Conservation (phyloP, 345 rosid genomes). For the Kernera saxatilis region DNA sequence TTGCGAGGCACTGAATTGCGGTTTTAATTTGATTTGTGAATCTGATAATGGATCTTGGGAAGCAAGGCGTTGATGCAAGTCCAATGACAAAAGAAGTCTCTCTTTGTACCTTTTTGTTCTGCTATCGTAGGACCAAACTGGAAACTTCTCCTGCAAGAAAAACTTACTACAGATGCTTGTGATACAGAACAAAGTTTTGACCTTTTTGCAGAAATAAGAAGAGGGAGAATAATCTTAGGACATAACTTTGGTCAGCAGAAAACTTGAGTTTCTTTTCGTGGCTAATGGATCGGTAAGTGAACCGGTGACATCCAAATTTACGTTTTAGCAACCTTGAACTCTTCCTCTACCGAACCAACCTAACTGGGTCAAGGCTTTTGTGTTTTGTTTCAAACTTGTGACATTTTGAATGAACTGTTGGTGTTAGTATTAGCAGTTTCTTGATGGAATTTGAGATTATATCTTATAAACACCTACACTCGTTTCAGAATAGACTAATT, state of each 20-base stretch:
- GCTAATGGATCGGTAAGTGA: background rate
- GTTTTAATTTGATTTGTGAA: background rate
- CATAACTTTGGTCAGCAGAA: background rate
- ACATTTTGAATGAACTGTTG: background rate
- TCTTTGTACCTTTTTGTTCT: too few species aligned
- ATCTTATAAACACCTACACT: too few species aligned
- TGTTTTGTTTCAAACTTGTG: background rate
- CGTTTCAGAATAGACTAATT: too few species aligned
- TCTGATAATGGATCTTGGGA: background rate
- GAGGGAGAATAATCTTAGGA: background rate
- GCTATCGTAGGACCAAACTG: too few species aligned
- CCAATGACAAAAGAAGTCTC: too few species aligned
- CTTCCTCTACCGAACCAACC: background rate
- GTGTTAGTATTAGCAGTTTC: background rate
- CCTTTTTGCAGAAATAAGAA: background rate
- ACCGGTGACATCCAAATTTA: background rate
- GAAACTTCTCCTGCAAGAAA: too few species aligned
- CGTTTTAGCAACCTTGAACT: background rate
- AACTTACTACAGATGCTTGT: too few species aligned
- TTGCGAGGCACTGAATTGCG: background rate
- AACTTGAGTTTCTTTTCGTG: background rate
- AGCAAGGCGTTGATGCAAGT: background rate
- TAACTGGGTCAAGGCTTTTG: background rate
- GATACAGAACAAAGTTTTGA: slow-evolving; percentile 1
- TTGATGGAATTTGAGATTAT: background rate